phyloP scores from a whole-genome alignment of 768 basidiomycete species.

The Suillus plorans region DNA sequence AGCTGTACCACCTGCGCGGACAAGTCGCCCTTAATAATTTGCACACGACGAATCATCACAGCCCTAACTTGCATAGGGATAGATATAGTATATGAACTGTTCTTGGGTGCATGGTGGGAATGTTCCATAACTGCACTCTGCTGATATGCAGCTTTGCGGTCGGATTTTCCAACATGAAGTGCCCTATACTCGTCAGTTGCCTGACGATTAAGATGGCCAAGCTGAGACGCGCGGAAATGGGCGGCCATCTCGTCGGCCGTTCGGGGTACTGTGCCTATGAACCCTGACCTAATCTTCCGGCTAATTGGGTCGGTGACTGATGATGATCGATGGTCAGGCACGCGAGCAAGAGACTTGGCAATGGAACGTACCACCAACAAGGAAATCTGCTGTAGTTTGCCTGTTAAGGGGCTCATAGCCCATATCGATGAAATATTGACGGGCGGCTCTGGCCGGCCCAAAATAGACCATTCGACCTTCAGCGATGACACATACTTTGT shows the following conservation, averaged over 20 bases:
- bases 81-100: conserved; percentile 45
- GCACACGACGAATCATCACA: conserved; percentile 45
- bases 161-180: conserved; percentile 44
- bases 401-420: conserved; percentile 53
- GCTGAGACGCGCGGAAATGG: conserved; percentile 41
- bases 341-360: background rate
- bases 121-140: conserved; percentile 51
- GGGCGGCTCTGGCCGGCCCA: conserved; percentile 50
- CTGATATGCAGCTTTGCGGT: conserved; percentile 43
- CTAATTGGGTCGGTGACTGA: conserved; percentile 59
- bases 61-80: conserved; percentile 44
- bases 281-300: conserved; percentile 47
- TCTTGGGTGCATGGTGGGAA: conserved; percentile 41
- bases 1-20: conserved; percentile 34
- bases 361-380: conserved; percentile 39
- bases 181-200: conserved; percentile 47
- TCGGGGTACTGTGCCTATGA: conserved; percentile 42
- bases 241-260: conserved; percentile 59
- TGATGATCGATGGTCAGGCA: conserved; percentile 12
- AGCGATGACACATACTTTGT: conserved; percentile 65
- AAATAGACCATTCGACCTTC: conserved; percentile 58
- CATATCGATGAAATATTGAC: conserved; percentile 56
- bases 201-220: conserved; percentile 40
- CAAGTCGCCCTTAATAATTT: conserved; percentile 43
- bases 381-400: conserved; percentile 62